A percentile compares a stretch with the other conserved stretches of the same genome.
phyloP scores from a whole-genome alignment of 2,329 filamentous ascomycete species.

The Fulvia fulva region DNA sequence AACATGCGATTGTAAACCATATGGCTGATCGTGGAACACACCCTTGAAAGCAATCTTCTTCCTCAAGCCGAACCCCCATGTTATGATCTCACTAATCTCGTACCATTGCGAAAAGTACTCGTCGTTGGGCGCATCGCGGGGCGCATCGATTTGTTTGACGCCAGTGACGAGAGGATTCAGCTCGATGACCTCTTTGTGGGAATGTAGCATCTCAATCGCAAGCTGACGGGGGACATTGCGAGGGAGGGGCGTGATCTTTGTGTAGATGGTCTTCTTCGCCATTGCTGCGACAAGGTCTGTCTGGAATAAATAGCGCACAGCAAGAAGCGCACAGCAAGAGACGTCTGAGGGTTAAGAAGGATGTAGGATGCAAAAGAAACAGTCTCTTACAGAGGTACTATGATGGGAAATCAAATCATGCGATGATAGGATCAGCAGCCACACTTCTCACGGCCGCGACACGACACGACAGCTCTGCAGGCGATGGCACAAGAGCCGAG shows the following conservation, averaged over 20 bases:
- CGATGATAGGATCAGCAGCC: neutral
- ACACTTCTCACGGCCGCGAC: neutral
- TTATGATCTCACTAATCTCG: slow-evolving; percentile 66
- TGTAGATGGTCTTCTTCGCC: slow-evolving; percentile 61
- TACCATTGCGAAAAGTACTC: slow-evolving; percentile 74
- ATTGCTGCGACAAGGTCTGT: no score
- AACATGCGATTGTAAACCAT: slow-evolving; percentile 68
- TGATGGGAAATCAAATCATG: neutral
- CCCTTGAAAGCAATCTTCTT: slow-evolving; percentile 65
- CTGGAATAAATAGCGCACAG: neutral
- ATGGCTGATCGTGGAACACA: slow-evolving; percentile 69
- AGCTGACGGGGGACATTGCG: slow-evolving; percentile 67
- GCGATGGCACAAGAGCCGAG: neutral
- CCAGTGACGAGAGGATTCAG: slow-evolving; percentile 65
- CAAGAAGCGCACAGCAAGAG: neutral
- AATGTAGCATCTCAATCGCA: slow-evolving; percentile 68
- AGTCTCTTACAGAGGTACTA: neutral
- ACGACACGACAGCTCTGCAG: neutral
- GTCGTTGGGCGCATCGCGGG: slow-evolving; percentile 61
- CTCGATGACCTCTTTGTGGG: slow-evolving; percentile 66
- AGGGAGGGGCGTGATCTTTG: slow-evolving; percentile 66
- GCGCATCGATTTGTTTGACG: slow-evolving; percentile 61
- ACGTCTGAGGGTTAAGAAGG: neutral
- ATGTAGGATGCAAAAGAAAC: neutral
- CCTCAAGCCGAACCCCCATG: slow-evolving; percentile 63